Base-by-base conservation (phyloP, 192 early-diverging fungal species). In the Chytriomyces sp. region DNA sequence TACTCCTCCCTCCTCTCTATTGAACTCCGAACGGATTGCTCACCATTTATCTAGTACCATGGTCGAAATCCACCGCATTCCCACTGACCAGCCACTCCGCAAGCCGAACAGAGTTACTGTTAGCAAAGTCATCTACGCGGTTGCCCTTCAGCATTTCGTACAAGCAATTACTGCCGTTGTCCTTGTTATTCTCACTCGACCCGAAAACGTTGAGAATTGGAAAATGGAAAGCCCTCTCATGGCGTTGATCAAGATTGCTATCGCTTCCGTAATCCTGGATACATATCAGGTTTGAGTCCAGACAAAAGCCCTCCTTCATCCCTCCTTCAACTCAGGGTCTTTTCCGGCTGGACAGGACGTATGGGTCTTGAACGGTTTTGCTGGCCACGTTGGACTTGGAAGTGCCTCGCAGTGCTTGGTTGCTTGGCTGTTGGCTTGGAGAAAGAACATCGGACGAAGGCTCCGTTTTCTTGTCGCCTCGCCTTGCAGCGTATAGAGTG, bases 1-100 rank as follows among this genome's bases (percentile, higher is more conserved):
- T n/a, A n/a, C n/a, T n/a, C n/a, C n/a, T n/a, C n/a, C n/a, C 8
- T 56, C 7, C 12, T 58, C 10, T 12, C 10, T 58, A 56, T 56
- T 56, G n/a, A 30, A 28, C 54, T 28, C 8, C 41, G 41, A 44
- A n/a, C n/a, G n/a, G 41, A 44, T 7, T 10, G 41, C 8, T 7
- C 41, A 7, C 41, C 41, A 44, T 19, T 6, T 19, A 6, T n/a
- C 25, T 17, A 70, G 68, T 19, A 82, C 88, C 10, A 82, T 81
- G 52, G 77, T 91, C 52, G 92, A 93, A 70, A 76, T 89, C 70
- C 91, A 92, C 70, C 78, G 90, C 33, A 86, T 93, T 53, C 75
- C 77, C 78, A 90, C 73, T 64, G 82, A 70, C 77, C 88, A 64
- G 72, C 80, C 39, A 77, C 83, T 39, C 41, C 77, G 80, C 74